Conservation (phyloP, 352 stramenopile genomes). For the Phytophthora fragariaefolia region DNA sequence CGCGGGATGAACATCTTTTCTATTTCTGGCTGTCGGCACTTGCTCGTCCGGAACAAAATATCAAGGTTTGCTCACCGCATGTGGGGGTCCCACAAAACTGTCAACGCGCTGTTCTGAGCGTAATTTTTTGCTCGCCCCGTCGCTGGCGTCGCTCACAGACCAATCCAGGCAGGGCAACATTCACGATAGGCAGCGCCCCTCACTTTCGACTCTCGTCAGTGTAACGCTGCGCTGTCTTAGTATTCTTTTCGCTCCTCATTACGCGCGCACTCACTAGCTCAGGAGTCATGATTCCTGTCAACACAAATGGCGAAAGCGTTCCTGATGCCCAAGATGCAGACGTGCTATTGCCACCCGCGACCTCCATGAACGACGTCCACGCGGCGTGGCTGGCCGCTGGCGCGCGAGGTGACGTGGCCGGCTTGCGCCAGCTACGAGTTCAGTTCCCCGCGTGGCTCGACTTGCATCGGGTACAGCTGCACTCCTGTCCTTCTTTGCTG, state of each 20-base stretch:
- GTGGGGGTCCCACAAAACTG: too few relatives aligned
- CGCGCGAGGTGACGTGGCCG: conserved; percentile 10
- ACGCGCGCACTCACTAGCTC: too few relatives aligned
- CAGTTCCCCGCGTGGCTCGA: conserved; percentile 29
- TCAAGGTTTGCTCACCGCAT: too few relatives aligned
- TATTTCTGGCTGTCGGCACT: too few relatives aligned
- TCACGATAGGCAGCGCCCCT: background rate
- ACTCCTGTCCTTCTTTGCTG: background rate
- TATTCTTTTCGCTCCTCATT: background rate
- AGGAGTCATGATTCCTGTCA: background rate
- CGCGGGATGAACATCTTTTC: too few relatives aligned
- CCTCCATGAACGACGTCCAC: conserved; percentile 9
- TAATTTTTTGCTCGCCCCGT: background rate
- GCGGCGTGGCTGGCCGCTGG: conserved; percentile 26
- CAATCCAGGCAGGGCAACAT: background rate
- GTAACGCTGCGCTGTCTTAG: background rate
- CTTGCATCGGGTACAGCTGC: conserved; percentile 20
- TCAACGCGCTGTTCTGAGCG: background rate
- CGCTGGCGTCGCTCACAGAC: background rate
- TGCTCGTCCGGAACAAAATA: too few relatives aligned
- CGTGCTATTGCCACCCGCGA: background rate
- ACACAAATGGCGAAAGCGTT: background rate
- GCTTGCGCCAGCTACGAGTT: conserved; percentile 13
- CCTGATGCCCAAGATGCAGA: background rate
- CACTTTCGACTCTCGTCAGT: background rate